Percentiles rank a stretch among this genome's conserved stretches.
These are phyloP conservation scores for Candida nemodendra DNA, from an alignment of 805 yeast species.

Conservation along the genomic window DNA sequence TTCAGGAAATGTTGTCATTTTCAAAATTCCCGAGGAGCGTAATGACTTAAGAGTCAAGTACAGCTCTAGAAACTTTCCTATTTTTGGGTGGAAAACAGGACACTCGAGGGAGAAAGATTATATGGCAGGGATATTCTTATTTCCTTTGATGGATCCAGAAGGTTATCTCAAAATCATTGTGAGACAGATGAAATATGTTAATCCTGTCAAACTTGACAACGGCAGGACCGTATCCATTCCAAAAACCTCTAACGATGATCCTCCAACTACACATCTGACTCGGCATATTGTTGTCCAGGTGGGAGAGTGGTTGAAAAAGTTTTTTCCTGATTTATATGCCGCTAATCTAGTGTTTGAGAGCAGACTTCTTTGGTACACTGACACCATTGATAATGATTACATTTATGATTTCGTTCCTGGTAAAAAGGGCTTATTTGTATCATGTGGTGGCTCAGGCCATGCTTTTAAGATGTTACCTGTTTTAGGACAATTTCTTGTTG, in stretches of 20 bases:
- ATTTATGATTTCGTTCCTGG: conserved; percentile 34
- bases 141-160: conserved; percentile 35
- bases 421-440: conserved; percentile 30
- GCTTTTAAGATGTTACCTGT: conserved; percentile 37
- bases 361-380: conserved; percentile 33
- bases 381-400: conserved; percentile 33
- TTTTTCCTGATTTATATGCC: conserved; percentile 31
- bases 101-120: conserved; percentile 31
- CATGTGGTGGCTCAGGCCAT: conserved; percentile 38
- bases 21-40: conserved; percentile 37
- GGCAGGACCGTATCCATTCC: conserved; percentile 33
- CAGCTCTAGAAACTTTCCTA: conserved; percentile 33
- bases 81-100: conserved; percentile 35
- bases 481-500: conserved; percentile 31
- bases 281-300: conserved; percentile 28
- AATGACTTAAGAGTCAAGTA: conserved; percentile 34
- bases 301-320: conserved; percentile 24
- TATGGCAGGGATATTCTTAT: conserved; percentile 34
- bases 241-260: conserved; percentile 24
- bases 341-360: conserved; percentile 25
- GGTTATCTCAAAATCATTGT: conserved; percentile 37
- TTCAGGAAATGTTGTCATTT: conserved; percentile 35
- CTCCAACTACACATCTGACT: conserved; percentile 26
- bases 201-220: conserved; percentile 26
- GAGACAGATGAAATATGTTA: conserved; percentile 37